Base-by-base conservation (phyloP, 352 stramenopile species). In the Globisporangium spiculum region DNA sequence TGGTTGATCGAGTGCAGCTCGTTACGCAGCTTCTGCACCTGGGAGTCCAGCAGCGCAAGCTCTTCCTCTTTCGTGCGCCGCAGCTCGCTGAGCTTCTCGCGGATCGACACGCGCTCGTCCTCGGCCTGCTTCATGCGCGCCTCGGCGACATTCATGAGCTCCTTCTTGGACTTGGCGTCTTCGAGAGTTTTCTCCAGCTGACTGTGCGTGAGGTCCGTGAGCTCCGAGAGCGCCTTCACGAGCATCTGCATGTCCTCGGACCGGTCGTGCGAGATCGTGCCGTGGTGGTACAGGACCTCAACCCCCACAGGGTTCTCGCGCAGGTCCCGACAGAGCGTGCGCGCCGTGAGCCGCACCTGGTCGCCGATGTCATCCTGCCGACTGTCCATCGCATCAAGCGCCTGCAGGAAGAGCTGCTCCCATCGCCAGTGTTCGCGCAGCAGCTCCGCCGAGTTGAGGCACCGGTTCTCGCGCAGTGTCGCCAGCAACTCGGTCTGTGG, bases 121-220 rank as follows among this genome's bases (percentile, higher is more conserved):
- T 94, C 85, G 0, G 87, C 87, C 65, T 94, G 87, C 56, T 94
- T 89, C 73, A 93, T 84, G 32, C 89, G 86, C 53, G 73, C 86
- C 70, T 92, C 86, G 9, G 89, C 84, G 55, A 89, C 76, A 12
- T 84, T 76, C 79, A 96, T 85, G 38, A 93, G 70, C 67, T 95
- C 84, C 46, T 86, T 89, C 69, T 94, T 91, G 44, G 88, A 90
- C 66, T 90, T 90, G 58, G 88, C 84, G 60, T 97, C 89, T 63
- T 97, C 89, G 9, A 96, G 75, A 7, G 87, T 94, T 67, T 92
- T 96, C 57, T 92, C 85, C 32, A 96, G 74, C 58, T 92, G 79
- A 3, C 71, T 74, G 60, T 90, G 91, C 8, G 81, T 92, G 16
- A 94, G 70, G 57, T 92, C 86, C n/a, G 83, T 92, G 34, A 96